Evolutionary conservation across 345 rosid species (phyloP), one percentile per base, ranked within the genome.

Genomic region (Eucalyptus tenuipes): DNA sequence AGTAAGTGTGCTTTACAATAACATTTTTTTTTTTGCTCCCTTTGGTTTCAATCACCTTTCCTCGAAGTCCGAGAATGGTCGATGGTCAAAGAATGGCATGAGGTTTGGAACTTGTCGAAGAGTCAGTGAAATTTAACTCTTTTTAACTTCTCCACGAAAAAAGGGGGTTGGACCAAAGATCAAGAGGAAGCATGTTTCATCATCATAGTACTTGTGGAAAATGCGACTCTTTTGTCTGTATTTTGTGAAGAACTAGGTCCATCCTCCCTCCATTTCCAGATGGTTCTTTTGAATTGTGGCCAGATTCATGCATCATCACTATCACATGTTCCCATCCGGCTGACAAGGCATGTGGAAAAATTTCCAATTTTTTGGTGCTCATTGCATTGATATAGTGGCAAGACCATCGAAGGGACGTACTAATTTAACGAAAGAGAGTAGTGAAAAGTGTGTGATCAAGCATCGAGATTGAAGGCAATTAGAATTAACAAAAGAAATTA

Each of bases 101-200:
- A 0, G 47, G 6, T 2, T 0, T 40, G 15, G 82, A 75, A 10
- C 45, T 18, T 22, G 45, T 71, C 1, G 45, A 40, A 20, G 82
- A 75, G 82, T 20, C 82, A 37, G 47, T 75, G 14, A 37, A 37
- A 47, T 18, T 6, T 9, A 75, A 3, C 82, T 71, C 8, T 37
- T 71, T 5, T 20, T 18, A 7, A 33, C 22, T 33, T 33, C 2
- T 5, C 81, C 45, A 33, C 12, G 1, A 20, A 37, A 37, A 71
- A 18, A 20, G 4, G 82, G 45, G 5, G 8, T 20, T 37, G 82
- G 82, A 75, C 27, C 82, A 37, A 75, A 18, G 47, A 10, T 2
- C 47, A 5, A 37, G 47, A 40, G 27, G 27, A 40, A 20, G 47
- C 82, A 10, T 40, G 82, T 40, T 75, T 68, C 29, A 20, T 10